These are phyloP conservation scores for Barbatosphaeria neglecta DNA, from an alignment of 495 filamentous ascomycete genomes.

Conservation along the genomic window DNA sequence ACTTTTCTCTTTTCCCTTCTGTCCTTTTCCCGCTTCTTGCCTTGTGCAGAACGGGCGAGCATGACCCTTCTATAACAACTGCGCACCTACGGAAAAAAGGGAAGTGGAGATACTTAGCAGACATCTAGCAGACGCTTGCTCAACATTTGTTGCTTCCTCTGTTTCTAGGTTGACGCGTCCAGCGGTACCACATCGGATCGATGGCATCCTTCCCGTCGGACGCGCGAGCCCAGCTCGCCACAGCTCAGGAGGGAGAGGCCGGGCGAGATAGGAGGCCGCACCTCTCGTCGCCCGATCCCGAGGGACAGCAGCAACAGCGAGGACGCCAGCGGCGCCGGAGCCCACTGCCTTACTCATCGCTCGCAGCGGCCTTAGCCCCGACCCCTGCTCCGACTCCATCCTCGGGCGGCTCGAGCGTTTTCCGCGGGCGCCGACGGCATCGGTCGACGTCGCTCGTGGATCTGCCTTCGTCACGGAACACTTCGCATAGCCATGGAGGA, in stretches of 20 bases:
- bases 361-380: conserved; percentile 4
- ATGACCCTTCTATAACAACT: too few species aligned
- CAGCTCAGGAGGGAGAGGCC: not conserved
- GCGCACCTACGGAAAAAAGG: too few species aligned
- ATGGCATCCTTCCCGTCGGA: not conserved
- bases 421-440: conserved; percentile 25
- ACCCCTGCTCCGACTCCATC: conserved; percentile 3
- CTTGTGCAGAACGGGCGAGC: too few species aligned
- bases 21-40: too few species aligned
- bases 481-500: conserved; percentile 7
- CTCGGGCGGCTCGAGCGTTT: conserved; percentile 26
- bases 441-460: conserved; percentile 24
- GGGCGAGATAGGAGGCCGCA: not conserved
- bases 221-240: not conserved
- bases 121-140: too few species aligned
- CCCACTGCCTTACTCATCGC: conserved; percentile 7
- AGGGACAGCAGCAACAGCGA: conserved; percentile 10
- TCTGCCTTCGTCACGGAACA: conserved; percentile 11
- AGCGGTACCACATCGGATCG: too few species aligned
- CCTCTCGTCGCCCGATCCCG: conserved; percentile 17
- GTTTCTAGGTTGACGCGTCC: too few species aligned
- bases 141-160: too few species aligned
- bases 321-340: conserved; percentile 23
- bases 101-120: too few species aligned
- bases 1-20: too few species aligned